phyloP scores from a whole-genome alignment of 1,139 yeast genomes.

The Taiozyma onychis region DNA sequence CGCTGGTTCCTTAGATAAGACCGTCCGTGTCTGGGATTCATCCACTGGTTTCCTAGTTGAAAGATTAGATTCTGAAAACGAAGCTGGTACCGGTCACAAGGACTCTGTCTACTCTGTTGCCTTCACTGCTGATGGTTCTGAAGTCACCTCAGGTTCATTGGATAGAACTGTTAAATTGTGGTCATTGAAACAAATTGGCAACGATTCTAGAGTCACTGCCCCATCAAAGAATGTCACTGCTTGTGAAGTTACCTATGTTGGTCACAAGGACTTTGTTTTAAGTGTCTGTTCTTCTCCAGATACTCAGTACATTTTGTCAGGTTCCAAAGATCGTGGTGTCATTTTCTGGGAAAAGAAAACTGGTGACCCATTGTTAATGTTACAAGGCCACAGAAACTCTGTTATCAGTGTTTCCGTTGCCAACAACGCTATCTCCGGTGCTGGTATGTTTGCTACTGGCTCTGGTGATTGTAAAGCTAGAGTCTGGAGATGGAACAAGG shows the following conservation, averaged over 20 bases:
- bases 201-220: slow-evolving; percentile 37
- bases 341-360: slow-evolving; percentile 93
- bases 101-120: slow-evolving; percentile 96
- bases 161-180: slow-evolving; percentile 96
- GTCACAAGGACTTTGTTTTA: slow-evolving; percentile 94
- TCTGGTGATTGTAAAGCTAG: slow-evolving; percentile 97
- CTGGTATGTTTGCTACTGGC: slow-evolving; percentile 89
- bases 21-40: slow-evolving; percentile 97
- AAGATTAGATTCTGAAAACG: slow-evolving; percentile 85
- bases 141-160: slow-evolving; percentile 89
- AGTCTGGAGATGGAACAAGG: slow-evolving; percentile 59
- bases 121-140: slow-evolving; percentile 86
- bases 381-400: slow-evolving; percentile 95
- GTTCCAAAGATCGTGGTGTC: slow-evolving; percentile 96
- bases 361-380: slow-evolving; percentile 91
- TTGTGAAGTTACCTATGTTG: slow-evolving; percentile 91
- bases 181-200: slow-evolving; percentile 59
- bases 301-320: slow-evolving; percentile 86
- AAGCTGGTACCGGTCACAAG: slow-evolving; percentile 87
- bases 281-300: slow-evolving; percentile 95
- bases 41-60: slow-evolving; percentile 90
- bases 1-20: slow-evolving; percentile 93
- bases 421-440: slow-evolving; percentile 62
- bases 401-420: slow-evolving; percentile 94
- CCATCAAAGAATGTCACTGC: slow-evolving; percentile 40